These are phyloP conservation scores for Oryza meridionalis DNA, from an alignment of 176 grass and related monocot species.

Conservation along the genomic window DNA sequence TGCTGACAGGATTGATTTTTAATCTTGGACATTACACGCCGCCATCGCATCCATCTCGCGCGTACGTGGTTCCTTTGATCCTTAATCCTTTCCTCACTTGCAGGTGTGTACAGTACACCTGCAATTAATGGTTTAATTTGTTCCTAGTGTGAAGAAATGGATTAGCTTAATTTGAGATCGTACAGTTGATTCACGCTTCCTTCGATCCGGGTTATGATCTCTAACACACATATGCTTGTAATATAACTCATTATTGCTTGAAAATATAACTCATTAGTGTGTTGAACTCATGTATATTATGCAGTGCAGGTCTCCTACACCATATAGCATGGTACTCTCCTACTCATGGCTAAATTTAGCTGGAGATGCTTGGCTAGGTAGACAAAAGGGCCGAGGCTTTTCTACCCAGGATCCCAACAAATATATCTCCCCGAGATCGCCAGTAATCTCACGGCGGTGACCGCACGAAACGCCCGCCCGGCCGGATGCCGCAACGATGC, in stretches of 20 bases:
- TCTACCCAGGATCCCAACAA: neutral
- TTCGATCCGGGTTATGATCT: too few species aligned
- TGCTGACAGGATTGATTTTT: slow-evolving; percentile 1
- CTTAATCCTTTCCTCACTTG: neutral
- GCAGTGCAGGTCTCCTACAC: too few species aligned
- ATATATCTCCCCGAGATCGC: neutral
- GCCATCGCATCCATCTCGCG: too few species aligned
- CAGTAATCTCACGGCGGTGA: neutral
- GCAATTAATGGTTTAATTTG: too few species aligned
- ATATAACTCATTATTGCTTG: too few species aligned
- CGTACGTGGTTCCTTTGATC: neutral
- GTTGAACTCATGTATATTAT: too few species aligned
- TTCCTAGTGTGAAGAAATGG: too few species aligned
- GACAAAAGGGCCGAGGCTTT: neutral
- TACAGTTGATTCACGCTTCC: too few species aligned
- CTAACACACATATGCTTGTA: too few species aligned
- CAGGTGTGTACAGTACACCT: neutral
- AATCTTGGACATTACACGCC: neutral
- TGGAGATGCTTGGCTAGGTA: neutral
- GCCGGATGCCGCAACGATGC: neutral
- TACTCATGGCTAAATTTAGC: neutral
- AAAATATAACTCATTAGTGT: too few species aligned
- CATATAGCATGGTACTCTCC: too few species aligned
- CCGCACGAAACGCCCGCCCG: neutral
- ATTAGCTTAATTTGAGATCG: too few species aligned